Base-by-base conservation (phyloP, 2,329 filamentous ascomycete species). In the Penicillium aurantiogriseum region DNA sequence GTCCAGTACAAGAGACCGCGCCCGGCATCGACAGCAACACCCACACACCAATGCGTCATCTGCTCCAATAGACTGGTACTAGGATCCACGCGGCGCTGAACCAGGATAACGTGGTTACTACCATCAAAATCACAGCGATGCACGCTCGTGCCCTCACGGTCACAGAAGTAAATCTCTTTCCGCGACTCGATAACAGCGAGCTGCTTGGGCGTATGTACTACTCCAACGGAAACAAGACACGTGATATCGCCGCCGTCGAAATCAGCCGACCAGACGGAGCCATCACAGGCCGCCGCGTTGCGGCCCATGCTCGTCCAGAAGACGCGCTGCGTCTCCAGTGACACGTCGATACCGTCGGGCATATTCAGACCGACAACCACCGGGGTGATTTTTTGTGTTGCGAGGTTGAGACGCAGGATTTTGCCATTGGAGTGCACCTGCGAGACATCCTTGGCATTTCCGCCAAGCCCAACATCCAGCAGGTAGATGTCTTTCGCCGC, bases 1-100 rank as follows among this genome's bases (percentile, higher is more conserved):
- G 81, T 83, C 84, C 84, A 87, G 74, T 82, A 86, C 45, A 87
- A 74, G 42, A 78, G 76, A 15, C 77, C 76, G 1, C 71, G 69
- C 0, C 68, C 57, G 0, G 71, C 70, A 3, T 78, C 77, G 0
- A 87, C 73, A 0, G 79, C 69, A 39, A 87, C 76, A 1, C 85
- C 84, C 9, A 87, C 83, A 54, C 81, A 84, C 82, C 82, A 85
- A 4, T 74, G 59, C 35, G 53, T 81, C 76, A 13, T 68, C 62
- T 71, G 44, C 1, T 61, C 74, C 55, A 52, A 13, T 9, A 58
- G 29, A 6, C 19, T 33, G 7, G 25, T 45, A 1, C 33, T 17
- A 2, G 33, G 5, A 68, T 74, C 56, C 7, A 17, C 21, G 17
- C 39, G 33, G 1, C 68, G 72, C 50, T 77, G 64, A 8, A 82